Evolutionary conservation across 2,329 filamentous ascomycete genomes (phyloP), one percentile per base, ranked within the genome.

Genomic region (Westerdykella aurantiaca): DNA sequence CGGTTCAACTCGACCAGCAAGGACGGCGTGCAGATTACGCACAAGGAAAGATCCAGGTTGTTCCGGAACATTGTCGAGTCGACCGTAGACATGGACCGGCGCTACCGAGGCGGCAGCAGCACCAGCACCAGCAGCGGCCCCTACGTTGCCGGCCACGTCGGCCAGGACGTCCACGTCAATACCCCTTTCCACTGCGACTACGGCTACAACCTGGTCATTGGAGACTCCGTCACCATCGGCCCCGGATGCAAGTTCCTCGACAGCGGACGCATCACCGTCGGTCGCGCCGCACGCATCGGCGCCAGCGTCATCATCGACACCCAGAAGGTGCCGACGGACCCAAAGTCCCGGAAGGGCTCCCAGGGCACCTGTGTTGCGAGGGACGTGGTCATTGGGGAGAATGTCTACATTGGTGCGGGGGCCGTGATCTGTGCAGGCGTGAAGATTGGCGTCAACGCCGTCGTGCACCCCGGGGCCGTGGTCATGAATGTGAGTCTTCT

Each of bases 111-210:
- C 42, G 23, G 23, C 23, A n/a, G 33, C 33, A 17, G 33, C 12
- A 12, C 13, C 12, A 34, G 29, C 29, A 9, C 29, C 9, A 31
- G n/a, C 75, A 74, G 34, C 75, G 78, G 21, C 51, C 54, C 61
- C 49, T 42, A 16, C 25, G 47, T 47, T 11, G 46, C 25, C 39
- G 86, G 79, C 44, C 78, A 74, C 18, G 78, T 93, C 5, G 88
- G 88, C n/a, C 78, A 82, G 13, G 81, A 84, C 43, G 84, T 87
- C 5, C 75, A 83, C 34, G 85, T 98, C 21, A 88, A 95, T 58
- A 82, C 86, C 2, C 91, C 91, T 0, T 97, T 98, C 66, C 83
- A 78, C 38, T 96, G 91, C 64, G 89, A 96, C 59, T 96, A 96
- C 60, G 93, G 93, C 0, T 97, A 95, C 71, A 97, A 98, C 65